Base-by-base conservation (phyloP, 2,329 filamentous ascomycete species). In the Aspergillus pseudonomiae region DNA sequence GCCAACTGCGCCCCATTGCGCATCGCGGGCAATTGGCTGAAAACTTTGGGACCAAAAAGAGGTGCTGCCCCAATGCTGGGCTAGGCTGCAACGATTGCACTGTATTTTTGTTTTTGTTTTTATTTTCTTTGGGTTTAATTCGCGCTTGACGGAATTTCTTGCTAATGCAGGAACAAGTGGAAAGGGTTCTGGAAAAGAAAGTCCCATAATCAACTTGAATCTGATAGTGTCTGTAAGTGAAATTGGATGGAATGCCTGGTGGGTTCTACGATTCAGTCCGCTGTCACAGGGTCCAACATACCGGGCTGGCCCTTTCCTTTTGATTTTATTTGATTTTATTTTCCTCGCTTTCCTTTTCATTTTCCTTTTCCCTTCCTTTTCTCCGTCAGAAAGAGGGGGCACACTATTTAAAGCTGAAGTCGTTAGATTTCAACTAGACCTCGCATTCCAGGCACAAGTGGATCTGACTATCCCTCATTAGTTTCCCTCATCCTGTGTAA, bases 191-290 rank as follows among this genome's bases (percentile, higher is more conserved):
- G 43, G 56, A 12, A 19, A 32, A 14, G 9, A 19, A 52, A 7
- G 10, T 52, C 12, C 52, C 54, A 57, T 46, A 24, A 64, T 66
- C 60, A 62, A 45, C 57, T 39, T 62, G 59, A 61, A 65, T 67
- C 48, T 11, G 56, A 62, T 58, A 61, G 64, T 61, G 60, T 45
- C 16, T 21, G 21, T 34, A 11, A 21, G 41, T 53, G 52, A 59
- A 65, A 67, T 59, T 67, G 53, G 36, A 63, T 61, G 62, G 62
- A 61, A 57, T 26, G 36, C 30, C 4, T 19, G 45, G 59, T 58
- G 58, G 53, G 19, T 61, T 58, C 58, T 19, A 32, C 36, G n/a
- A 39, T 36, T n/a, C 34, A 10, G 39, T 48, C 30, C 46, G 56
- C 56, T 41, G 54, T 54, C 60, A 43, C 45, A 59, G 60, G 28